These are phyloP conservation scores for Hypoxylon rubiginosum DNA, from an alignment of 2,329 filamentous ascomycete species.

Conservation along the genomic window DNA sequence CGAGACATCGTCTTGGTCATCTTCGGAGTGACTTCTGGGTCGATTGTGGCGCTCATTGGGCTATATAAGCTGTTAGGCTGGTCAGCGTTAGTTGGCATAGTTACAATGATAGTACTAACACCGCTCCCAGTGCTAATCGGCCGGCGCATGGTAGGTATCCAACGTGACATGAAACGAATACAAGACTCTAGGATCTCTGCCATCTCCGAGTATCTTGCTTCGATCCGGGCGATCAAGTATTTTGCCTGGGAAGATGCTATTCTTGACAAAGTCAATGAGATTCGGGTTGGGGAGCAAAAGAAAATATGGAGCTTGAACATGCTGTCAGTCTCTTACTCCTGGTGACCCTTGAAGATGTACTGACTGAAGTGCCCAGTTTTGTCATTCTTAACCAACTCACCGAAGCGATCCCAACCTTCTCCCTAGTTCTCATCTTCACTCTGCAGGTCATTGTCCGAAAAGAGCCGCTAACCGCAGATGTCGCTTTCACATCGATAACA, in stretches of 20 bases:
- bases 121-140: conserved; percentile 66
- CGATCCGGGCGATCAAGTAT: conserved; percentile 71
- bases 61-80: conserved; percentile 69
- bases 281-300: conserved; percentile 65
- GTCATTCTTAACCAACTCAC: conserved; percentile 61
- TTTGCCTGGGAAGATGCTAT: conserved; percentile 71
- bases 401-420: conserved; percentile 65
- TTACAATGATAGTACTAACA: conserved; percentile 61
- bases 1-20: conserved; percentile 64
- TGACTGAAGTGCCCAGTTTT: conserved; percentile 39
- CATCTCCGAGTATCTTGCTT: conserved; percentile 69
- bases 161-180: conserved; percentile 66
- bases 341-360: conserved; percentile 8
- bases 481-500: conserved; percentile 69
- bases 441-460: conserved; percentile 64
- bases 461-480: conserved; percentile 65
- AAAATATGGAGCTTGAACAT: conserved; percentile 67
- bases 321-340: conserved; percentile 55
- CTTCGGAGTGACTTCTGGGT: conserved; percentile 62
- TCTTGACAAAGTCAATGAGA: conserved; percentile 63
- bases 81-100: conserved; percentile 66
- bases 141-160: conserved; percentile 63
- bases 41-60: conserved; percentile 62
- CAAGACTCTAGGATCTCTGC: conserved; percentile 70
- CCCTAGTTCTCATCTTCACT: conserved; percentile 67